phyloP scores from a whole-genome alignment of 352 stramenopile species.

The Globisporangium heterothallicum region DNA sequence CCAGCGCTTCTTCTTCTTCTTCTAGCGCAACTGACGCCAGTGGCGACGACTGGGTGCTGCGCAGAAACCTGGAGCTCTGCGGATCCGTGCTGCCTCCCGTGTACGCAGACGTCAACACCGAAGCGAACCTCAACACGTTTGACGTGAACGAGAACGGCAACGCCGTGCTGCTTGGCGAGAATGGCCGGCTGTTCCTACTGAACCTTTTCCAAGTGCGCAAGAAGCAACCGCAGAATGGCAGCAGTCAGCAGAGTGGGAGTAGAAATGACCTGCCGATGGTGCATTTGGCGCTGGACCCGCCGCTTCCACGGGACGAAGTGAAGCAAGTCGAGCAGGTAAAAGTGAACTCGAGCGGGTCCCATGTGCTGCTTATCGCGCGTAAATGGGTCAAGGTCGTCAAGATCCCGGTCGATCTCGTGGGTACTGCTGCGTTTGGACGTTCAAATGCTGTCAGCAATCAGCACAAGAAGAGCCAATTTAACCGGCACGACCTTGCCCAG shows the following conservation, averaged over 20 bases:
- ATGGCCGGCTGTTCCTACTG: conserved; percentile 44
- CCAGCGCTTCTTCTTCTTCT: too few relatives aligned
- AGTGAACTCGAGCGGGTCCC: conserved; percentile 48
- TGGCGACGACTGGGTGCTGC: conserved; percentile 52
- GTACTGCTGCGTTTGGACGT: conserved; percentile 4
- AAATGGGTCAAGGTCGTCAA: conserved; percentile 56
- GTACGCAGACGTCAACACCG: conserved; percentile 45
- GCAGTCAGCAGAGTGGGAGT: not conserved
- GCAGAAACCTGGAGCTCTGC: conserved; percentile 51
- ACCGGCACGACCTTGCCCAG: too few relatives aligned
- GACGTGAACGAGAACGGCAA: conserved; percentile 53
- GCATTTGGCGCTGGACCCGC: conserved; percentile 59
- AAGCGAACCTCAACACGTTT: conserved; percentile 58
- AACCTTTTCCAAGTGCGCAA: conserved; percentile 39
- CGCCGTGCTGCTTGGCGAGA: conserved; percentile 41
- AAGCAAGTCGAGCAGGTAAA: conserved; percentile 52
- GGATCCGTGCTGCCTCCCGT: conserved; percentile 44
- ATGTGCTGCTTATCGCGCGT: conserved; percentile 49
- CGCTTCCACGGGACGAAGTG: conserved; percentile 38
- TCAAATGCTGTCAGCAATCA: conserved; percentile 1
- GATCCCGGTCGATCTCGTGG: conserved; percentile 23
- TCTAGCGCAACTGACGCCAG: too few relatives aligned
- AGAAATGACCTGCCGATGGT: conserved; percentile 14
- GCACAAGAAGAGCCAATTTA: not conserved
- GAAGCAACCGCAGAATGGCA: conserved; percentile 13